Base-by-base conservation (phyloP, 441 rosid genomes). In the Erodium moschatum region DNA sequence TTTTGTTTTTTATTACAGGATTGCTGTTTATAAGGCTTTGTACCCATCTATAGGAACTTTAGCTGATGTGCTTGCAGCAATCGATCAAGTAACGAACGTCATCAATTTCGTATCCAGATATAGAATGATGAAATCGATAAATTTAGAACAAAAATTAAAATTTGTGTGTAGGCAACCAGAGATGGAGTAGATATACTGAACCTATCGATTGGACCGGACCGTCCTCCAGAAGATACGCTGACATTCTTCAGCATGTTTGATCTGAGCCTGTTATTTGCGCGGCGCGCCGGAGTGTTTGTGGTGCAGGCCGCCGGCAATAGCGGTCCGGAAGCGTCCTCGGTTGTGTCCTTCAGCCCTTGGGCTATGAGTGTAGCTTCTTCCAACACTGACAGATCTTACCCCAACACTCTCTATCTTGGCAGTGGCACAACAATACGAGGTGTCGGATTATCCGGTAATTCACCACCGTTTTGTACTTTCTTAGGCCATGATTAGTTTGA, bases 331-430 rank as follows among this genome's bases (percentile, higher is more conserved):
- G 82, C 86, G n/a, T 82, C 86, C 29, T 79, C 86, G 0, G 86
- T 84, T 0, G 16, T 85, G 70, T 82, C 86, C 68, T 88, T 75
- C 81, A 82, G 90, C 83, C 90, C 93, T 0, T 88, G 93, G 90
- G 79, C 75, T 1, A 78, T 88, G 0, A 82, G 85, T 0, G 85
- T 69, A 0, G 90, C 85, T 0, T 73, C 86, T 7, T 80, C 85
- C 73, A 72, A 66, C 75, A 85, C 84, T 0, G 87, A 88, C 76
- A 63, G 93, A 72, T 75, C 65, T 42, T 88, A 88, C 65, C 77
- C 84, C 5, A 81, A 76, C 2, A 75, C 85, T 18, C 85, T 88
- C 13, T 65, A 76, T 4, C 85, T 88, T 0, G 86, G 85, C 33
- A 84, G 83, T 66, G 87, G 87, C 46, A 71, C 56, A 58, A 81